Base-by-base conservation (phyloP, 2,329 filamentous ascomycete genomes). In the Aspergillus tanneri region DNA sequence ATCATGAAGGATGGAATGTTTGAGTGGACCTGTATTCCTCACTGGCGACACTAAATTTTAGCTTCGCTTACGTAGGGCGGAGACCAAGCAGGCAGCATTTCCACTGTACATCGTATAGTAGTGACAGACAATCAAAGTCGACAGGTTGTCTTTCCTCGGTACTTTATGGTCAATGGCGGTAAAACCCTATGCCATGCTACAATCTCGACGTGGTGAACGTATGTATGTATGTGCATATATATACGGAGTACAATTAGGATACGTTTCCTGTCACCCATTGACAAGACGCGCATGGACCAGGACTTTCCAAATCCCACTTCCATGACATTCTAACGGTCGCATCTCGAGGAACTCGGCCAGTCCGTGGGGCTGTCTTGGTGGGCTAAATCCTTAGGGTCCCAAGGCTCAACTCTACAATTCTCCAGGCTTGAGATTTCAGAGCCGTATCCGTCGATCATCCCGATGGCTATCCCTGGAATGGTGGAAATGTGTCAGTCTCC, bases 261-360 rank as follows among this genome's bases (percentile, higher is more conserved):
- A 42, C 25, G n/a, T 12, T 35, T 25, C 32, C 21, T 52, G 49
- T 46, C 49, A 52, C 46, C 49, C 36, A 43, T 37, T 49, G 49
- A 49, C 49, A 52, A 46, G 46, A 32, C 36, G 37, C 43, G 42
- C 49, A 39, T 40, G 47, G 46, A 44, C 46, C 49, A 41, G 40
- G 44, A 36, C 41, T 41, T 49, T 36, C 41, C 41, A 22, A 41
- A 52, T 34, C 30, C 30, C 11, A 9, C 30, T 14, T 12, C 44
- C 44, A 43, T 40, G 35, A 43, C 47, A 41, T 47, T 27, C 38
- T 51, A 51, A 51, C 49, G 49, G 49, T 41, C 39, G 23, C 40
- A 12, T 34, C 44, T 22, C 48, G 22, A 50, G 48, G 32, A 47
- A 47, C 24, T 40, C 44, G 27, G 22, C 44, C 45, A 41, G 34